Base-by-base conservation (phyloP, 2,329 filamentous ascomycete genomes). In the Bipolaris cookei region DNA sequence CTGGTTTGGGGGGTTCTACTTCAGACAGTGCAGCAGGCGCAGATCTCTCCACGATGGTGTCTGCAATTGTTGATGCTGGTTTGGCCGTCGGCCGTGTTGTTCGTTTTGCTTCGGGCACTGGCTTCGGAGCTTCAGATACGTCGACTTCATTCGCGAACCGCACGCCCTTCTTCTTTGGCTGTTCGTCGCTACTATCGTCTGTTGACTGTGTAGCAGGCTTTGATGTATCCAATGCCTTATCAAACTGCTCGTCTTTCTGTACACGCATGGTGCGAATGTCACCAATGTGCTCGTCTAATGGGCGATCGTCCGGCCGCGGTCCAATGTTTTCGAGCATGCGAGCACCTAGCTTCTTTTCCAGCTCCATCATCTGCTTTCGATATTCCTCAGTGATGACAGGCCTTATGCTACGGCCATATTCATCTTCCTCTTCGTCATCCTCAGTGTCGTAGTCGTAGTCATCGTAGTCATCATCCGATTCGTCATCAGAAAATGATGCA, bases 141-240 rank as follows among this genome's bases (percentile, higher is more conserved):
- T 95, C 90, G 32, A 96, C 79, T 5, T 83, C 82, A 32, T 88
- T 80, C 2, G 92, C 88, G 76, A 97, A 97, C n/a, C 89, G 86
- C 23, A 97, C 92, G 14, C 85, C 88, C 78, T 95, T 96, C 66
- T 78, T 78, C 55, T 63, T 61, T n/a, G 55, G 6, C 8, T 55
- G 54, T 20, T 58, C 46, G 21, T 11, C 20, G n/a, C 59, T 23
- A 16, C 39, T 18, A 54, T 8, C 53, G 59, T 51, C 58, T 20
- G 56, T 49, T 4, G 58, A 6, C 3, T 42, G 34, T 14, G 35
- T 3, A 8, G 50, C 48, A 1, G 64, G 30, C 13, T 46, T 54
- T 6, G 54, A 37, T 13, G 47, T 43, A 16, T 48, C 55, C 35
- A 70, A 53, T 13, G 65, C 62, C 6, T 70, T 64, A 30, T 71